Evolutionary conservation across 805 yeast genomes (phyloP), one percentile per base, ranked within the genome.

Genomic region (Yarrowia porcina): DNA sequence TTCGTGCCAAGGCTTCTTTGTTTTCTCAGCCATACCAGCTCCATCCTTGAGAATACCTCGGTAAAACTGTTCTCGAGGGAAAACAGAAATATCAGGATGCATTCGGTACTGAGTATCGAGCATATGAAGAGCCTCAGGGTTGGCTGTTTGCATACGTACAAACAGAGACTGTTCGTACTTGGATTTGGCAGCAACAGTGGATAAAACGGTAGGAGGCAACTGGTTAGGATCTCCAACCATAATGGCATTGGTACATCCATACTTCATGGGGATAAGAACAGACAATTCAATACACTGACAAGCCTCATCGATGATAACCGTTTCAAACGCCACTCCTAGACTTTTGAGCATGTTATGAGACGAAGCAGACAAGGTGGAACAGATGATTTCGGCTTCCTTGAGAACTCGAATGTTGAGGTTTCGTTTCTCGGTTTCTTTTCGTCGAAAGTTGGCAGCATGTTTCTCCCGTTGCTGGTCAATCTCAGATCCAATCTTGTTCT

Each of bases 161-260:
- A 94, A 94, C 70, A 94, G 78, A 71, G 96, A 88, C 73, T 93
- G 97, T 66, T 93, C 97, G 71, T 94, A 94, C 44, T 84, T 83
- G 68, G 79, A 82, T 4, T 83, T 78, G 1, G 96, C 87, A 1
- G 99, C 98, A 13, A 84, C 87, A 68, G 88, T 91, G 0, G 97
- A 93, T 18, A 94, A 75, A 11, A 93, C 98, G 0, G 99, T 93
- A 0, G 99, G 99, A 0, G 99, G 99, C 66, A 94, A 80, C 76
- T 94, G 99, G 72, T 94, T 92, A 1, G 98, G 98, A 76, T 94
- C 99, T 73, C 99, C 99, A 49, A 94, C 99, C 96, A 94, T 88
- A 54, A 94, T 87, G 76, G 98, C 93, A 63, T 85, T 84, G 65
- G 81, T 85, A 69, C 96, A 89, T 1, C 98, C 98, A 72, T 92